Base-by-base conservation (phyloP, 176 grass and related monocot genomes). In the Zoysia japonica region DNA sequence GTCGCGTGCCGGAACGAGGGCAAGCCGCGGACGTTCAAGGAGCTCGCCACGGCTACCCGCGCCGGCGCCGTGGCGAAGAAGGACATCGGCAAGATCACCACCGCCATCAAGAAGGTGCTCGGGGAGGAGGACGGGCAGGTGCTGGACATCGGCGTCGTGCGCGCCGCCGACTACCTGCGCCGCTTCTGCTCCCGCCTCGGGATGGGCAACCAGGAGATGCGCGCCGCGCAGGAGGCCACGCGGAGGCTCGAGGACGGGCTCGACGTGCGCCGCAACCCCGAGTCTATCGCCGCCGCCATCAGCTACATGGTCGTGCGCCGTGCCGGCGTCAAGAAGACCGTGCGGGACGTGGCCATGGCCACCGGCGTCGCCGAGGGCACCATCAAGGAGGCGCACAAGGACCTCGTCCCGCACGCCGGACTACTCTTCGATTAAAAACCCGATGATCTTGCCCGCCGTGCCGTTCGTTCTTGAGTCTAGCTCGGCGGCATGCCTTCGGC, bases 1-100 rank as follows among this genome's bases (percentile, higher is more conserved):
- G 51, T 89, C 9, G 82, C 87, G 28, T 89, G 87, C 87, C 87
- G 87, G 55, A 70, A 89, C 82, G 71, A 85, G 57, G 87, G 87
- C 55, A 89, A 57, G 71, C 82, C 87, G 57, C 87, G 87, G 35
- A 85, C 87, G 47, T 80, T 49, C 81, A 89, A 89, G 71, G 87
- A 89, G 77, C 76, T 89, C 7, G 81, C 82, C 47, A 50, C 87
- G 17, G 87, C 78, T 16, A 84, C 82, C 6, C 6, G 61, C 28
- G 70, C 43, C 1, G 82, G 87, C 41, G 47, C 49, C 12, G 37
- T 46, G 0, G 70, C 76, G 11, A 84, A 61, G 81, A 88, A 84
- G 86, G 86, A 88, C 39, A 79, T 88, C 40, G 81, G 86, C 28
- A 84, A 14, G 80, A n/a, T 84, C 50, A 70, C 69, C 10, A 47